Evolutionary conservation across 371 early-diverging fungal species (phyloP).

Genomic region (Chytridiales sp.): DNA sequence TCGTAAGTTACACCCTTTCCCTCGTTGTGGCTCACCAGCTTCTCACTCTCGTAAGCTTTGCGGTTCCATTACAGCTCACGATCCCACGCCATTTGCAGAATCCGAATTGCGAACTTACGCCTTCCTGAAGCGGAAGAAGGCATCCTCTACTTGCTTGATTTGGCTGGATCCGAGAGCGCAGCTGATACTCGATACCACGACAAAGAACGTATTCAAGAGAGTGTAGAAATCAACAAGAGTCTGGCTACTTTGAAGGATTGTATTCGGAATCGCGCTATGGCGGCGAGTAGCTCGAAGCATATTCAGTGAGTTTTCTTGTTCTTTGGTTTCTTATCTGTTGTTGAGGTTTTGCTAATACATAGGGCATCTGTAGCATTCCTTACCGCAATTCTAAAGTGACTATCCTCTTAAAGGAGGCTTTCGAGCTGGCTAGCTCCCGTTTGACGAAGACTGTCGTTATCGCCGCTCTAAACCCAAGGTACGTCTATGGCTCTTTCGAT

Average conservation of each 20-base stretch:
- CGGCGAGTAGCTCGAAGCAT: slow-evolving; percentile 11
- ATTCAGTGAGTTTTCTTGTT: slow-evolving; percentile 19
- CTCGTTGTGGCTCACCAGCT: neutral
- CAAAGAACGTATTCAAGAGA: slow-evolving; percentile 42
- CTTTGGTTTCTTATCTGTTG: slow-evolving; percentile 5
- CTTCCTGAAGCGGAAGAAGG: slow-evolving; percentile 39
- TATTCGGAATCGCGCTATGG: slow-evolving; percentile 40
- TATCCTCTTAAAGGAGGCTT: slow-evolving; percentile 44
- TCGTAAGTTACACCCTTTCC: too few species aligned
- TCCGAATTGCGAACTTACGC: slow-evolving; percentile 32
- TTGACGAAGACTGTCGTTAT: slow-evolving; percentile 43
- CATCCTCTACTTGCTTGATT: slow-evolving; percentile 43
- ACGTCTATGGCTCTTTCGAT: neutral
- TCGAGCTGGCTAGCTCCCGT: slow-evolving; percentile 33
- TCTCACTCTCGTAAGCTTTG: neutral
- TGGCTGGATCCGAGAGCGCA: slow-evolving; percentile 47
- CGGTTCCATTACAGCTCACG: too few species aligned
- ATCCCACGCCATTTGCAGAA: slow-evolving; percentile 47
- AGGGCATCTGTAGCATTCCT: slow-evolving; percentile 41
- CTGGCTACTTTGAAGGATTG: slow-evolving; percentile 50
- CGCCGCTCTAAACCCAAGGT: slow-evolving; percentile 42
- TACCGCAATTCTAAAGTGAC: slow-evolving; percentile 47
- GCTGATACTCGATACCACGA: slow-evolving; percentile 40
- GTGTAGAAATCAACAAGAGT: slow-evolving; percentile 47
- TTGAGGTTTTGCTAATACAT: too few species aligned